A percentile compares a stretch with the other conserved stretches of the same genome.
These are phyloP conservation scores for Termitomyces heimii DNA, from an alignment of 768 basidiomycete species.

Conservation along the genomic window DNA sequence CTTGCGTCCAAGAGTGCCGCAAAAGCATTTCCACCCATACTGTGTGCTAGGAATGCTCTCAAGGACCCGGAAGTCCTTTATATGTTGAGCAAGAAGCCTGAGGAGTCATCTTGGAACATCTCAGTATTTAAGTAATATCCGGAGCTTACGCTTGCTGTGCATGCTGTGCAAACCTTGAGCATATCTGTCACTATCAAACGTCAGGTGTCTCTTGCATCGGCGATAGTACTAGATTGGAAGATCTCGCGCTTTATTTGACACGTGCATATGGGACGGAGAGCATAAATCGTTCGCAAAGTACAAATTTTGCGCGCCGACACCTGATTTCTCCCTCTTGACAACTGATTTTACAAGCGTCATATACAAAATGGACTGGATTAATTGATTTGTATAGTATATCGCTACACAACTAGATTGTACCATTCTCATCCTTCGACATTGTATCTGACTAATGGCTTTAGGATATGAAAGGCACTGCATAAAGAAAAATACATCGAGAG, in stretches of 20 bases:
- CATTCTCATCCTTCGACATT: background rate
- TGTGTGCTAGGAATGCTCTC: background rate
- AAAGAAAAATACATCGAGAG: background rate
- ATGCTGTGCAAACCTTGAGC: conserved; percentile 1
- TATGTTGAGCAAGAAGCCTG: background rate
- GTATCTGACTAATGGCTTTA: background rate
- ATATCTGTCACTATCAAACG: background rate
- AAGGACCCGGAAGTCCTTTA: background rate
- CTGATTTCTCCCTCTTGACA: background rate
- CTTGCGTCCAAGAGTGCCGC: conserved; percentile 31
- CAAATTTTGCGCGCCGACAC: background rate
- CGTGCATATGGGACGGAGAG: background rate
- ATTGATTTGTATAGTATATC: background rate
- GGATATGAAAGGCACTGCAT: background rate
- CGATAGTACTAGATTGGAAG: background rate
- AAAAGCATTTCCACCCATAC: conserved; percentile 77
- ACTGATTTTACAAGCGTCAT: background rate
- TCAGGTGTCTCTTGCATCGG: background rate
- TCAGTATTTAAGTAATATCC: background rate
- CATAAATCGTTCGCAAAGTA: background rate
- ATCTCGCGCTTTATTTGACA: background rate
- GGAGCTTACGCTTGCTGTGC: background rate
- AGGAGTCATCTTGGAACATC: background rate
- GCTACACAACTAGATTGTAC: background rate
- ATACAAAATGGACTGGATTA: background rate